Evolutionary conservation across 2,329 filamentous ascomycete species (phyloP).

Genomic region (Botrytis hyacinthi): DNA sequence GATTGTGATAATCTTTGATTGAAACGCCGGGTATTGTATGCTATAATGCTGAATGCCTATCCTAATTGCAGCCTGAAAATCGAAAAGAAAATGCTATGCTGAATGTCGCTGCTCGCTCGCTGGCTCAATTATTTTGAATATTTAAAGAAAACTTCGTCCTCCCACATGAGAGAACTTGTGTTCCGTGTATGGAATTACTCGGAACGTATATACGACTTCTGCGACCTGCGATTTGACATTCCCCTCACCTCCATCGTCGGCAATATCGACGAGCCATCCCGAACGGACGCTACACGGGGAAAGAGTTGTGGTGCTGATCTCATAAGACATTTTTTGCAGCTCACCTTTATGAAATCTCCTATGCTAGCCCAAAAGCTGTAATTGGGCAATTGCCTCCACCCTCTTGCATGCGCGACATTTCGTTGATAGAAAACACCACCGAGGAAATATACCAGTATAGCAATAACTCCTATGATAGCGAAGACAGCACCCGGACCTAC

Average conservation of each 20-base stretch:
- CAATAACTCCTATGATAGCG: constrained; percentile 74
- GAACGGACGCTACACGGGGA: constrained; percentile 35
- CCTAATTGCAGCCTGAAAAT: constrained; percentile 18
- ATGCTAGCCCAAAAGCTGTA: constrained; percentile 90
- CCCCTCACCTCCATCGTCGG: constrained; percentile 38
- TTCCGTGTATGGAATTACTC: constrained; percentile 24
- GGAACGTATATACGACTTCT: constrained; percentile 33
- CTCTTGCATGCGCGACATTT: constrained; percentile 88
- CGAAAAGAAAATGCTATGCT: constrained; percentile 14
- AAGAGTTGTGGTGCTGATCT: constrained; percentile 32
- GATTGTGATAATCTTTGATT: constrained; percentile 13
- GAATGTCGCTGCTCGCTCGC: constrained; percentile 11
- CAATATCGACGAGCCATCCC: constrained; percentile 35
- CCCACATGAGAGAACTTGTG: constrained; percentile 16
- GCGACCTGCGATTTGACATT: constrained; percentile 25
- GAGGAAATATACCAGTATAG: constrained; percentile 82
- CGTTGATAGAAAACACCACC: constrained; percentile 95
- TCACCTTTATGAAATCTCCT: constrained; percentile 78
- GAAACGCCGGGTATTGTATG: constrained; percentile 29
- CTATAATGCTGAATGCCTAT: constrained; percentile 28
- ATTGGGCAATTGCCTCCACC: constrained; percentile 94
- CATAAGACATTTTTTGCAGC: constrained; percentile 36
- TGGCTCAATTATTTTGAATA: constrained; percentile 2
- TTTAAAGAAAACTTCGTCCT: constrained; percentile 23
- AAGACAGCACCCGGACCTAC: constrained; percentile 75